phyloP scores from a whole-genome alignment of 139 green algal genomes.

The Chlorella ohadii region DNA sequence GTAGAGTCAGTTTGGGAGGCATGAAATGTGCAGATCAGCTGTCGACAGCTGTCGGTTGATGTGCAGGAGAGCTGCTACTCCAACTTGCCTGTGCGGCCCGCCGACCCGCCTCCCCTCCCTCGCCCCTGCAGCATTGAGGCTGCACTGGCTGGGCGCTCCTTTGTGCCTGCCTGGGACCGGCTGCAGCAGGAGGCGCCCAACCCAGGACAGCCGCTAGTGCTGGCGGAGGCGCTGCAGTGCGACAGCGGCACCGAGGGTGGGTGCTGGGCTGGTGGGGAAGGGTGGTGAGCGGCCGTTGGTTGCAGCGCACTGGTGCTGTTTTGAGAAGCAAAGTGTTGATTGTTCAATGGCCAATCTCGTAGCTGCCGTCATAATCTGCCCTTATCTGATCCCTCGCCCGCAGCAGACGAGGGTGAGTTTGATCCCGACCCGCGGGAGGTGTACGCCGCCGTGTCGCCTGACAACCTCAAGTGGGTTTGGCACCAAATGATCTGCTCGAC shows the following conservation, averaged over 20 bases:
- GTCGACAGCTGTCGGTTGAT: neutral
- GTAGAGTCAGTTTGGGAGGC: too few species aligned
- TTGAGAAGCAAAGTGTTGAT: too few species aligned
- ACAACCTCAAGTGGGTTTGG: slow-evolving; percentile 18
- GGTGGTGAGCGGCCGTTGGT: too few species aligned
- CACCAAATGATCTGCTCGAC: too few species aligned
- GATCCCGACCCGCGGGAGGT: slow-evolving; percentile 20
- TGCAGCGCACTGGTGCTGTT: too few species aligned
- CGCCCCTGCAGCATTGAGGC: neutral
- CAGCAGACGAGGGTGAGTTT: slow-evolving; percentile 17
- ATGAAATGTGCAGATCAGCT: too few species aligned
- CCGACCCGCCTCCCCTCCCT: neutral
- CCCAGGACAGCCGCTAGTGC: neutral
- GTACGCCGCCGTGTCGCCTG: neutral
- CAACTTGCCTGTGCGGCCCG: too few species aligned
- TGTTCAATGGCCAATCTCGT: too few species aligned
- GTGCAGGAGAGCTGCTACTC: too few species aligned
- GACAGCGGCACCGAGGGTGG: slow-evolving; percentile 19
- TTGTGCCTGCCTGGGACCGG: slow-evolving; percentile 12
- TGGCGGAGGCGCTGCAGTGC: neutral
- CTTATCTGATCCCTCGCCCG: too few species aligned
- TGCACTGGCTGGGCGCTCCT: slow-evolving; percentile 12
- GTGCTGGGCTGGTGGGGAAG: neutral
- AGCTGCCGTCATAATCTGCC: too few species aligned
- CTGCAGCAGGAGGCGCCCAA: neutral